Base-by-base conservation (phyloP, 306 rosid species). In the Inga oerstediana region DNA sequence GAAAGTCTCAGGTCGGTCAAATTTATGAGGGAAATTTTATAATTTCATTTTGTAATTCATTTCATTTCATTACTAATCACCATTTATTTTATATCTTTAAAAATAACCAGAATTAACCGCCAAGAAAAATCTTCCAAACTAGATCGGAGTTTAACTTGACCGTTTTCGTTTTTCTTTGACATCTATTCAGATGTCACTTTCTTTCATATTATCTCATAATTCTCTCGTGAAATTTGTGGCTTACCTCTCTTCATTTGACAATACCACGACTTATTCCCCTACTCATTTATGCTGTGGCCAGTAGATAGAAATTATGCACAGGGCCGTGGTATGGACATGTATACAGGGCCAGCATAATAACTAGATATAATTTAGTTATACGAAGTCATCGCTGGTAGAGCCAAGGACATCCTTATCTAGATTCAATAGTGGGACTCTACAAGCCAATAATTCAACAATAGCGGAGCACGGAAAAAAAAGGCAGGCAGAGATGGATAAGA, bases 381-480 rank as follows among this genome's bases (percentile, higher is more conserved):
- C 44, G 2, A 32, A 52, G 32, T 54, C 66, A 35, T 75, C 80
- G 43, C 59, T 43, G 67, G 27, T 84, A 4, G 61, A 73, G 45
- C 34, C 46, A 32, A 41, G 46, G 59, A 34, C 67, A 52, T 24
- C 65, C 84, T 61, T 62, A 69, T 44, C 67, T n/a, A 43, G 56
- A 64, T 72, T 84, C 30, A 45, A 27, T 56, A 62, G 74, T 48
- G 85, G 87, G 85, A 27, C 79, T 80, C 78, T 19, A 59, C 45
- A 17, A 10, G 27, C 70, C 72, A 80, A 77, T 73, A 35, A 74
- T 46, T 78, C 49, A 78, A 39, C 34, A 39, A 32, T 39, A 44
- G 54, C 34, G 49, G 62, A 80, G 75, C 82, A 79, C 37, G 76
- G 76, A 81, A 84, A 52, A 51, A 15, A 62, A 65, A 83, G 61